phyloP scores from a whole-genome alignment of 345 rosid species.

The Cochlearia excelsa region DNA sequence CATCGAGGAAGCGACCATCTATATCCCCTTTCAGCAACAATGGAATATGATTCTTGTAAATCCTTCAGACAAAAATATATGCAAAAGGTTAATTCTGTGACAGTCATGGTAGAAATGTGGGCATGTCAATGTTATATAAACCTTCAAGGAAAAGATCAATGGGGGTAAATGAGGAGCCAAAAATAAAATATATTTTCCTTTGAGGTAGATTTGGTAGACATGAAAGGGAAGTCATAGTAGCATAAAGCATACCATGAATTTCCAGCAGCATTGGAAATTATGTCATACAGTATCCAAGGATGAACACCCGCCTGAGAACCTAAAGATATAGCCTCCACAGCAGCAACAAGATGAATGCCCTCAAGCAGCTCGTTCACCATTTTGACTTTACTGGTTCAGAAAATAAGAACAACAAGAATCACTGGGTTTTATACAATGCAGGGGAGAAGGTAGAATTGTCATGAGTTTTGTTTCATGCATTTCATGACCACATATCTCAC shows the following conservation, averaged over 20 bases:
- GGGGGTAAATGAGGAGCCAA: not conserved
- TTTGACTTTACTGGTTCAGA: conserved; percentile 59
- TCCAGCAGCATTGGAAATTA: conserved; percentile 97
- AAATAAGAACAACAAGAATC: conserved; percentile 10
- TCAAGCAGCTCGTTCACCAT: conserved; percentile 78
- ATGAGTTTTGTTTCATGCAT: conserved; percentile 12
- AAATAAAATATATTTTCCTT: not conserved
- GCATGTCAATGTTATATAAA: conserved; percentile 6
- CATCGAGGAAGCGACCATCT: conserved; percentile 47
- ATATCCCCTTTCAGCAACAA: conserved; percentile 50
- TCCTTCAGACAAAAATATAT: conserved; percentile 46
- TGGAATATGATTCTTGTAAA: conserved; percentile 72
- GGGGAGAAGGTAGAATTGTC: conserved; percentile 7
- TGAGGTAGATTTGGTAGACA: conserved; percentile 7
- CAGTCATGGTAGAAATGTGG: conserved; percentile 7
- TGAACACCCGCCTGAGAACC: conserved; percentile 68
- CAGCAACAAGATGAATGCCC: conserved; percentile 85
- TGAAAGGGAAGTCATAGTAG: conserved; percentile 9
- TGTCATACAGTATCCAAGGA: conserved; percentile 93
- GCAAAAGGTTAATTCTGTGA: conserved; percentile 1
- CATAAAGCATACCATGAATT: conserved; percentile 72
- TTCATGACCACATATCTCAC: conserved; percentile 2
- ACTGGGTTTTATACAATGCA: not conserved
- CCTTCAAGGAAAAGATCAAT: conserved; percentile 4
- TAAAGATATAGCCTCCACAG: conserved; percentile 84